Conservation (phyloP, 2,329 filamentous ascomycete species). For the Penicillium sumatraense region DNA sequence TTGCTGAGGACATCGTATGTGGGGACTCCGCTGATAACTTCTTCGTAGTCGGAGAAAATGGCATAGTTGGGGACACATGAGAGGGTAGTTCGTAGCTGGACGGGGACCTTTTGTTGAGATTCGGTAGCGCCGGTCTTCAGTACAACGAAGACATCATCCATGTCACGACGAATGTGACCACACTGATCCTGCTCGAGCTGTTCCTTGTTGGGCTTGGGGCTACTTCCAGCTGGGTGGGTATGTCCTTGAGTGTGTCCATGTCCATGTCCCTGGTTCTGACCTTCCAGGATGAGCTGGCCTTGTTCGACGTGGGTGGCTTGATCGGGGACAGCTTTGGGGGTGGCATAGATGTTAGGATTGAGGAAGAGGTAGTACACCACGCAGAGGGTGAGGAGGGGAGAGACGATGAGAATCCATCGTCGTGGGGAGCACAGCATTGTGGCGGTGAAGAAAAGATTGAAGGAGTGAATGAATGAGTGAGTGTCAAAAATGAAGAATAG, state of each 20-base stretch:
- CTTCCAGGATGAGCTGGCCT: constrained; percentile 15
- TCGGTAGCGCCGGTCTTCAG: constrained; percentile 36
- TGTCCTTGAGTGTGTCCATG: too few relatives aligned
- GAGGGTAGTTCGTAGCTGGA: constrained; percentile 34
- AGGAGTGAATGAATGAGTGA: constrained; percentile 10
- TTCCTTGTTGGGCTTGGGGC: neutral
- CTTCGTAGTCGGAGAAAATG: constrained; percentile 36
- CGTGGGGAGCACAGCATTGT: constrained; percentile 28
- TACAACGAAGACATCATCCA: constrained; percentile 33
- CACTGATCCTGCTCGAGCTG: constrained; percentile 18
- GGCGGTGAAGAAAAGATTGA: constrained; percentile 3
- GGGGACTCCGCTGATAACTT: constrained; percentile 30
- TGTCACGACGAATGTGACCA: constrained; percentile 19
- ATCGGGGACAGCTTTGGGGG: constrained; percentile 5
- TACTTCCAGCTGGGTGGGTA: too few relatives aligned
- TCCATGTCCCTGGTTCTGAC: neutral
- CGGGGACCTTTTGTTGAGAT: constrained; percentile 31
- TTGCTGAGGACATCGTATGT: constrained; percentile 32
- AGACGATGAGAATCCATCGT: constrained; percentile 30
- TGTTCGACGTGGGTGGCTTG: constrained; percentile 9
- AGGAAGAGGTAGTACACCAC: constrained; percentile 23
- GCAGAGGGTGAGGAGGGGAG: constrained; percentile 25
- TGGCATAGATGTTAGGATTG: constrained; percentile 12
- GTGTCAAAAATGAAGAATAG: constrained; percentile 4
- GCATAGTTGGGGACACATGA: constrained; percentile 34